These are phyloP conservation scores for Juglanconis sp. DNA, from an alignment of 2,329 filamentous ascomycete genomes.

Conservation along the genomic window DNA sequence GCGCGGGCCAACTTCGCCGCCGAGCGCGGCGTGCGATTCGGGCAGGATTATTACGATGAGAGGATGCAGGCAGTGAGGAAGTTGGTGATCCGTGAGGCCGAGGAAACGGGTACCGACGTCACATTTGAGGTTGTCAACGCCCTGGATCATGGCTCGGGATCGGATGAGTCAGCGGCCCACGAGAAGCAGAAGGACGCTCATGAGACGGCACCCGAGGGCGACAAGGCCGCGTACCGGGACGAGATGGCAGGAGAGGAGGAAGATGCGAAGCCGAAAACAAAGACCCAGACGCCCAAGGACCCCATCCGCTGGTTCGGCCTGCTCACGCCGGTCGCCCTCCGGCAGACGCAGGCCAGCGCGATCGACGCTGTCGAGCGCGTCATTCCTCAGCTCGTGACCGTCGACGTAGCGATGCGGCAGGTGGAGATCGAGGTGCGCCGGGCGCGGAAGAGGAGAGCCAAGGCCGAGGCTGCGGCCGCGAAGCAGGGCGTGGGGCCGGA, in stretches of 20 bases:
- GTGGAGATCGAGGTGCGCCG: constrained; percentile 68
- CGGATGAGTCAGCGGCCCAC: not conserved
- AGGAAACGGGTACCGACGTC: not conserved
- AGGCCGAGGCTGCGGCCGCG: constrained; percentile 32
- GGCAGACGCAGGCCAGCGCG: constrained; percentile 58
- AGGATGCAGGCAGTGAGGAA: constrained; percentile 62
- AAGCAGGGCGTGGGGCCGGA: constrained; percentile 25
- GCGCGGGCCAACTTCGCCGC: constrained; percentile 74
- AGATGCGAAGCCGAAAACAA: constrained; percentile 19
- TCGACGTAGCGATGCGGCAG: constrained; percentile 59
- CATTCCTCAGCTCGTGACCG: constrained; percentile 53
- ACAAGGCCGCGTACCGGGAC: constrained; percentile 14
- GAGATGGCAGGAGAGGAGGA: constrained; percentile 16
- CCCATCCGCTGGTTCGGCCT: constrained; percentile 59
- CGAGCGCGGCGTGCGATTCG: constrained; percentile 62
- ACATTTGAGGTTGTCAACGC: not conserved
- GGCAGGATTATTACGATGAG: constrained; percentile 68
- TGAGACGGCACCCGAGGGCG: constrained; percentile 5
- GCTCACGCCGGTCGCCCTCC: constrained; percentile 49
- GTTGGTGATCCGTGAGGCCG: not conserved
- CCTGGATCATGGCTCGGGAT: not conserved
- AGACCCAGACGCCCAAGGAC: constrained; percentile 32
- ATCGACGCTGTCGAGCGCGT: constrained; percentile 53
- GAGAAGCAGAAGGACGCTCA: constrained; percentile 4
- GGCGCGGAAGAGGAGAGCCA: constrained; percentile 52